A percentile compares a stretch with the other conserved stretches of the same genome.
phyloP scores from a whole-genome alignment of 306 rosid genomes.

The Quercus bicolor region DNA sequence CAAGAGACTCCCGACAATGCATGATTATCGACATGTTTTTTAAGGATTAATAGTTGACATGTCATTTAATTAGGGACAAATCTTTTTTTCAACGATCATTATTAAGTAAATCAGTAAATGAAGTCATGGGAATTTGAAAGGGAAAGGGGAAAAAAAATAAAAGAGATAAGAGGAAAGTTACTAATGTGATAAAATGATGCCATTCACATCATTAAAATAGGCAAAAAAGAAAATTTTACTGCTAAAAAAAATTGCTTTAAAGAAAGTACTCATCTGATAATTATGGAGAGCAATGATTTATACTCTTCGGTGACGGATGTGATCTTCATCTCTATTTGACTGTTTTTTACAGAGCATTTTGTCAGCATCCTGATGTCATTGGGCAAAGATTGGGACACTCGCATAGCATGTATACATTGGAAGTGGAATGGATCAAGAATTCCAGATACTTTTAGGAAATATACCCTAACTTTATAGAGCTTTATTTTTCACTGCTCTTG shows the following conservation, averaged over 20 bases:
- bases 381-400: neutral
- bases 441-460: neutral
- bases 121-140: neutral
- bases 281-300: constrained; percentile 14
- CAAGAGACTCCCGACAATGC: too few relatives aligned
- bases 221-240: constrained; percentile 2
- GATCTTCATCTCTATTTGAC: constrained; percentile 21
- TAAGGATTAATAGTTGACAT: too few relatives aligned
- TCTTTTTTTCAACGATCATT: too few relatives aligned
- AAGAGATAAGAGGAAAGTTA: neutral
- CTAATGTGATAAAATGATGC: neutral
- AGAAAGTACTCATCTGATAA: constrained; percentile 7
- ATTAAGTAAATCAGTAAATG: too few relatives aligned
- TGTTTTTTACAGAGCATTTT: constrained; percentile 25
- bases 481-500: too few relatives aligned
- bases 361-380: constrained; percentile 25
- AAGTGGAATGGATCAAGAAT: neutral
- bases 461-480: too few relatives aligned
- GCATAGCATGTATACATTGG: constrained; percentile 11
- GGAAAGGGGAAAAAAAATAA: neutral
- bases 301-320: constrained; percentile 25
- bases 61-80: too few relatives aligned
- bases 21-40: too few relatives aligned
- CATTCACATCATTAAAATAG: constrained; percentile 16
- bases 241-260: constrained; percentile 10